These are phyloP conservation scores for Megacollybia marginata DNA, from an alignment of 768 basidiomycete genomes.

Conservation along the genomic window DNA sequence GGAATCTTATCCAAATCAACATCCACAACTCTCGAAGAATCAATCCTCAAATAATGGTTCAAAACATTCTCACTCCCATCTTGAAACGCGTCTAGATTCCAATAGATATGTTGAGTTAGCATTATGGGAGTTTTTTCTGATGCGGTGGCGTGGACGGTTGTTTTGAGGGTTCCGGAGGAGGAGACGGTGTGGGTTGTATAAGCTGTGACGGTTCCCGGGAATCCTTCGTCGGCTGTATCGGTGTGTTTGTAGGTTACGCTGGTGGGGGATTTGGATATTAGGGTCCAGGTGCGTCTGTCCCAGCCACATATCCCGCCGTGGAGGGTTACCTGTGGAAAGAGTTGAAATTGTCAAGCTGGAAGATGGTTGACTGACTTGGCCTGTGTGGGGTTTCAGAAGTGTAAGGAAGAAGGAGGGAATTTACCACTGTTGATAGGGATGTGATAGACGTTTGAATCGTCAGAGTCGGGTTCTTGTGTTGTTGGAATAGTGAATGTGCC, in stretches of 20 bases:
- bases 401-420: neutral
- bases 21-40: conserved; percentile 28
- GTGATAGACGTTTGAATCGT: conserved; percentile 38
- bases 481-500: conserved; percentile 50
- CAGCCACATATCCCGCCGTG: conserved; percentile 52
- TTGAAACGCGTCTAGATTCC: conserved; percentile 50
- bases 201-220: conserved; percentile 40
- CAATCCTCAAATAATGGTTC: conserved; percentile 22
- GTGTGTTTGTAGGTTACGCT: conserved; percentile 47
- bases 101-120: conserved; percentile 50
- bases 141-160: conserved; percentile 36
- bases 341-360: neutral
- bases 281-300: conserved; percentile 51
- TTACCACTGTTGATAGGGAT: conserved; percentile 43
- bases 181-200: conserved; percentile 39
- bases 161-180: conserved; percentile 35
- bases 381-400: conserved; percentile 8
- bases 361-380: conserved; percentile 4
- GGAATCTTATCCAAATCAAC: conserved; percentile 31
- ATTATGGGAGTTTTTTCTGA: conserved; percentile 50
- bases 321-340: conserved; percentile 33
- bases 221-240: conserved; percentile 47
- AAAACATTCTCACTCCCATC: conserved; percentile 23
- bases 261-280: conserved; percentile 31
- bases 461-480: conserved; percentile 33